Conservation (phyloP, 2,329 filamentous ascomycete genomes). For the Chalara sp. region DNA sequence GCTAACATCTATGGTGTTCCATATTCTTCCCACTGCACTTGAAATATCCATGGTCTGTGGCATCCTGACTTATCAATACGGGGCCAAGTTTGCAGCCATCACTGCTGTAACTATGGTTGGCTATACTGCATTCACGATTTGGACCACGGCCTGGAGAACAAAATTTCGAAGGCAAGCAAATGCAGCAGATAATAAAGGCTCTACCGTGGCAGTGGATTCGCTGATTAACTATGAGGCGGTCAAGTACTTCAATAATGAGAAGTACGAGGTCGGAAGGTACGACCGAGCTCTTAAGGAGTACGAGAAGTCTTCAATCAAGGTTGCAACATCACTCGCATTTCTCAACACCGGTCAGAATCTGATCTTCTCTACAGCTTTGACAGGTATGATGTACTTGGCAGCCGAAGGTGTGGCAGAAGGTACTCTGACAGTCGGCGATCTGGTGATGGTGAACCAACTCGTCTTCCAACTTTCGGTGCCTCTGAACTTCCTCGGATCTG, state of each 20-base stretch:
- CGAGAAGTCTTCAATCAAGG: slow-evolving; percentile 92
- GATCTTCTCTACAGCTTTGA: slow-evolving; percentile 91
- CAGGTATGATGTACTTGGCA: slow-evolving; percentile 97
- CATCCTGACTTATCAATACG: slow-evolving; percentile 94
- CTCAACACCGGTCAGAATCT: slow-evolving; percentile 94
- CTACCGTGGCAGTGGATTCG: slow-evolving; percentile 91
- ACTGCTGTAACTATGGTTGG: slow-evolving; percentile 86
- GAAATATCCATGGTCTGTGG: slow-evolving; percentile 95
- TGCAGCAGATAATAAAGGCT: slow-evolving; percentile 90
- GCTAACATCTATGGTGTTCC: slow-evolving; percentile 96
- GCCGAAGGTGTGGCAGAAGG: slow-evolving; percentile 82
- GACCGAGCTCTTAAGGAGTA: slow-evolving; percentile 81
- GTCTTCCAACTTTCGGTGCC: slow-evolving; percentile 97
- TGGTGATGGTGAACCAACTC: slow-evolving; percentile 98
- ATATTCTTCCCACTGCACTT: slow-evolving; percentile 85
- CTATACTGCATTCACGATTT: slow-evolving; percentile 95
- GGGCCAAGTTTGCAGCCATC: slow-evolving; percentile 82
- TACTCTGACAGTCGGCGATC: slow-evolving; percentile 80
- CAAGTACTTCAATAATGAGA: slow-evolving; percentile 99
- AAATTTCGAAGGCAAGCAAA: slow-evolving; percentile 95
- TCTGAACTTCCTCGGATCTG: slow-evolving; percentile 94
- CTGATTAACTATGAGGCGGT: slow-evolving; percentile 98
- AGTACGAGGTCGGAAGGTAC: slow-evolving; percentile 85
- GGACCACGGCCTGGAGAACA: slow-evolving; percentile 93
- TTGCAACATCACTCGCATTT: slow-evolving; percentile 86